Evolutionary conservation across 129 eudicot genomes (phyloP), one percentile per base, ranked within the genome.

Genomic region (Saposhnikovia divaricata): DNA sequence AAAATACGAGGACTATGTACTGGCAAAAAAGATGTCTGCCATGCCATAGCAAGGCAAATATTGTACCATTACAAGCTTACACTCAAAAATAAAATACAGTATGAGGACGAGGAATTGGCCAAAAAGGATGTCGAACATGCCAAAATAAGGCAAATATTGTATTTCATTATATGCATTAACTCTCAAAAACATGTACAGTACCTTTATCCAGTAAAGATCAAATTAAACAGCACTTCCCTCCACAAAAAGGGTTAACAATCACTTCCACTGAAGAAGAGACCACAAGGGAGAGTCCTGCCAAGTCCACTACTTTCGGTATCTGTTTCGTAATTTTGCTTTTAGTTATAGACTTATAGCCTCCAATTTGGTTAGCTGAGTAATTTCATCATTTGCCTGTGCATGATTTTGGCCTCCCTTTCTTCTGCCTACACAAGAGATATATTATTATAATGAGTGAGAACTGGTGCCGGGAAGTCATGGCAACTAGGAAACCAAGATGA

Each of bases 381-480:
- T 5, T 2, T 9, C 13, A 78, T 77, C 89, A 79, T 88, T 84
- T 80, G 59, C 88, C 81, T n/a, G 79, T 79, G 70, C 86, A 81
- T 2, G 83, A 77, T 76, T 68, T 85, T 23, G 86, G 73, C 65
- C 80, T 92, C 87, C 89, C 91, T 43, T 88, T 83, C 81, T 82
- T 92, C 79, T 90, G 95, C 93, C 95, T 90, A 90, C 87, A 83
- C 42, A 31, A 25, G 37, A 68, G 7, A 47, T 25, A 27, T 21
- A 23, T 59, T 6, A 8, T 6, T 38, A 34, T 63, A 27, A 46
- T 48, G 44, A 72, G 48, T 69, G 57, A 37, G 27, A 38, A 81
- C 3, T 13, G 6, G 21, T 39, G 9, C 19, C 14, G 69, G 28
- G 47, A 81, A 25, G 71, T 51, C 63, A 23, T n/a, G 38, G 23